Evolutionary conservation across 305 asterid species (phyloP).

Genomic region (Fraxinus dipetala): DNA sequence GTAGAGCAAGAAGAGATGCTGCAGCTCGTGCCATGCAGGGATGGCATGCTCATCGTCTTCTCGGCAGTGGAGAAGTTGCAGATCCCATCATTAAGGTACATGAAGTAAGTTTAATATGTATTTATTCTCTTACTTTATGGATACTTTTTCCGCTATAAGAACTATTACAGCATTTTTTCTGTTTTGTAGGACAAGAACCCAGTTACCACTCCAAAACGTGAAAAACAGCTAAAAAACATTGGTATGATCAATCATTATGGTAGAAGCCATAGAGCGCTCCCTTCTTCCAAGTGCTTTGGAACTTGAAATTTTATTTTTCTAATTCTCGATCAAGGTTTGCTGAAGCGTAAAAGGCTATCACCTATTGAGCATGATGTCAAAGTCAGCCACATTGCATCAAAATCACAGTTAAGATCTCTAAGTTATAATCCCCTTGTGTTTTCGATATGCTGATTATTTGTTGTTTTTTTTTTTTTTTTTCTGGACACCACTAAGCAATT

Average conservation of each 20-base stretch:
- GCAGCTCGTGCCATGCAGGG: slow-evolving; percentile 99
- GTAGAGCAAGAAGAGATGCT: slow-evolving; percentile 95
- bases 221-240: slow-evolving; percentile 74
- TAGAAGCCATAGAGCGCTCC: slow-evolving; percentile 11
- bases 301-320: slow-evolving; percentile 26
- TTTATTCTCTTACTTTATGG: slow-evolving; percentile 15
- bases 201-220: slow-evolving; percentile 60
- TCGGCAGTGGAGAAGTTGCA: slow-evolving; percentile 82
- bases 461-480: not conserved
- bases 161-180: not conserved
- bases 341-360: slow-evolving; percentile 79
- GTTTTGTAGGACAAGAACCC: slow-evolving; percentile 64
- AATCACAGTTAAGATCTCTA: slow-evolving; percentile 68
- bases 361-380: slow-evolving; percentile 68
- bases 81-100: slow-evolving; percentile 86
- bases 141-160: not conserved
- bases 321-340: slow-evolving; percentile 51
- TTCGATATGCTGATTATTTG: not conserved
- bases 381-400: slow-evolving; percentile 55
- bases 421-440: slow-evolving; percentile 21
- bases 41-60: slow-evolving; percentile 94
- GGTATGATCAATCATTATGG: slow-evolving; percentile 43
- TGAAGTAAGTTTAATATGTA: slow-evolving; percentile 1
- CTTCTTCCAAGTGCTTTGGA: slow-evolving; percentile 13
- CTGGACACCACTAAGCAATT: slow-evolving; percentile 3